These are phyloP conservation scores for Penicillium daleae DNA, from an alignment of 495 filamentous ascomycete genomes.

Conservation along the genomic window DNA sequence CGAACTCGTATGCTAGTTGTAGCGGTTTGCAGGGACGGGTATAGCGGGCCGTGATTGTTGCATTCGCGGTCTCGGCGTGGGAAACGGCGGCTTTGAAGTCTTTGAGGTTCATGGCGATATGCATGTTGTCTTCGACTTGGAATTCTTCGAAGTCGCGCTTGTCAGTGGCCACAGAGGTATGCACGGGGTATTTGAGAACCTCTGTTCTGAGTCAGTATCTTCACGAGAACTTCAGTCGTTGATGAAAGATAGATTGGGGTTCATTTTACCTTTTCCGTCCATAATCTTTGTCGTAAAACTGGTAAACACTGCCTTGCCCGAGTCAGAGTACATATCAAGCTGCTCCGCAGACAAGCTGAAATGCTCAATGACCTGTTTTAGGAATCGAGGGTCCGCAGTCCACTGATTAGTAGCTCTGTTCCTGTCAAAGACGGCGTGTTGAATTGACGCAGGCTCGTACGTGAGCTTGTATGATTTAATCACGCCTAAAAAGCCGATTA, in stretches of 20 bases:
- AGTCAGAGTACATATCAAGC: conserved; percentile 81
- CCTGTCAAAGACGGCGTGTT: conserved; percentile 86
- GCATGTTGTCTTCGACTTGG: conserved; percentile 73
- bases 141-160: conserved; percentile 86
- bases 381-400: conserved; percentile 71
- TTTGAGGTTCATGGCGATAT: conserved; percentile 88
- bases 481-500: conserved; percentile 59
- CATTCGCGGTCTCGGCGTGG: conserved; percentile 78
- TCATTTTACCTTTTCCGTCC: conserved; percentile 72
- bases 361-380: conserved; percentile 87
- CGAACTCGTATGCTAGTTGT: conserved; percentile 74
- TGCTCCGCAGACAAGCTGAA: conserved; percentile 91
- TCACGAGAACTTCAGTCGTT: neutral
- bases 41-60: conserved; percentile 73
- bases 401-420: conserved; percentile 72
- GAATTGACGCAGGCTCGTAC: conserved; percentile 79
- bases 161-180: conserved; percentile 88
- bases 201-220: conserved; percentile 50
- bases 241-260: neutral
- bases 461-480: conserved; percentile 90
- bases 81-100: conserved; percentile 90
- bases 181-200: conserved; percentile 88
- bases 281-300: conserved; percentile 93
- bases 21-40: conserved; percentile 81
- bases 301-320: conserved; percentile 74